Evolutionary conservation across 441 rosid species (phyloP).

Genomic region (Eutrema salsugineum): DNA sequence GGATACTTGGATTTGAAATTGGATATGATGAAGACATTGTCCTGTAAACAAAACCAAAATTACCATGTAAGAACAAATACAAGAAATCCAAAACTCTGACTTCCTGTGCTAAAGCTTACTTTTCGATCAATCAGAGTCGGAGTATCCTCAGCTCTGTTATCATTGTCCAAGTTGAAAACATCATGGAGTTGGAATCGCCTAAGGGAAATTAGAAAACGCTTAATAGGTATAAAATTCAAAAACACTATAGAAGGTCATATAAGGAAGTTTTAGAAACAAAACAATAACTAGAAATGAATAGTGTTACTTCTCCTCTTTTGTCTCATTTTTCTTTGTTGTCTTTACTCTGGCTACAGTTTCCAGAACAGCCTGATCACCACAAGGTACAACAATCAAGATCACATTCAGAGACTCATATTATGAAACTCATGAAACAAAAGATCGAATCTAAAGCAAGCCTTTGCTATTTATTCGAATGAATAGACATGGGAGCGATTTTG

Average conservation of each 20-base stretch:
- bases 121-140: slow-evolving; percentile 82
- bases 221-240: slow-evolving; percentile 14
- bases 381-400: slow-evolving; percentile 21
- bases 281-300: not conserved
- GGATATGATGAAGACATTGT: slow-evolving; percentile 90
- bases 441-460: not conserved
- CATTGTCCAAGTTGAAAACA: slow-evolving; percentile 78
- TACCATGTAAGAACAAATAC: not conserved
- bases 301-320: slow-evolving; percentile 73
- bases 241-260: not conserved
- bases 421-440: not conserved
- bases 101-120: slow-evolving; percentile 34
- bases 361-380: slow-evolving; percentile 65
- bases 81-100: not conserved
- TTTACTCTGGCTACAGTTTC: slow-evolving; percentile 85
- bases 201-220: slow-evolving; percentile 18
- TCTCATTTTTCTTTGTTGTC: slow-evolving; percentile 73
- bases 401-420: slow-evolving; percentile 16
- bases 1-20: slow-evolving; percentile 89
- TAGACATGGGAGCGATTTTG: not conserved
- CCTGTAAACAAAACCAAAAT: slow-evolving; percentile 45
- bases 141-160: slow-evolving; percentile 78
- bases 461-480: not conserved
- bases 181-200: slow-evolving; percentile 82
- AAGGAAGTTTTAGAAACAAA: not conserved